Evolutionary conservation across 1,284 basidiomycete genomes (phyloP), one percentile per base, ranked within the genome.

Genomic region (Rhodotorula sp.): DNA sequence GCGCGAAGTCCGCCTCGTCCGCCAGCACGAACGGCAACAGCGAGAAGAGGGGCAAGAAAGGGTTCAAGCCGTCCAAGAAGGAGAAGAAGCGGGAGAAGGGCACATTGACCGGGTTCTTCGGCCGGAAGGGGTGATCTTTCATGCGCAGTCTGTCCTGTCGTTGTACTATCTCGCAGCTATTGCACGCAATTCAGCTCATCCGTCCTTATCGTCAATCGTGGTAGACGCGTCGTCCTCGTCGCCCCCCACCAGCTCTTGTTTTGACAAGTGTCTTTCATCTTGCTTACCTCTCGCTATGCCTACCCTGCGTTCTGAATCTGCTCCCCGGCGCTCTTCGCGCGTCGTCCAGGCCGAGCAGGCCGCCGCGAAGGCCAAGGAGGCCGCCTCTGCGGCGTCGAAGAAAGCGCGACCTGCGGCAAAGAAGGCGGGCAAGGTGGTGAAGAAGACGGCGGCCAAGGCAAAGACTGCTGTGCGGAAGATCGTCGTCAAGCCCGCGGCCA

Each of bases 101-200:
- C n/a, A 67, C 49, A 30, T 24, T 60, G 30, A 61, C 44, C 47
- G 70, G 66, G 29, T 77, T 77, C 29, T 73, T 77, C 49, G 22
- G 34, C 5, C 52, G 30, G 1, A 59, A 59, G 34, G 59, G 10
- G 22, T 48, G 39, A 55, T 20, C 6, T 5, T 24, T n/a, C 11
- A 29, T 4, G 29, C 30, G 27, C 22, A 44, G 22, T 20, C 39
- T 32, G 19, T 11, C 29, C 27, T 71, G 69, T 71, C 49, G 69
- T 67, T 55, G 68, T 66, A 64, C 34, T 34, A 24, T 62, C 24
- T n/a, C 34, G n/a, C 19, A 30, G 5, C 36, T 44, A 2, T 10
- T 4, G 13, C 34, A 11, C 34, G 29, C 32, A 34, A 32, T 19
- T n/a, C 8, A 29, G 24, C n/a, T 10, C 32, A 46, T 17, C 30